Evolutionary conservation across 257 asterid species (phyloP).

Genomic region (Anisodus tanguticus): DNA sequence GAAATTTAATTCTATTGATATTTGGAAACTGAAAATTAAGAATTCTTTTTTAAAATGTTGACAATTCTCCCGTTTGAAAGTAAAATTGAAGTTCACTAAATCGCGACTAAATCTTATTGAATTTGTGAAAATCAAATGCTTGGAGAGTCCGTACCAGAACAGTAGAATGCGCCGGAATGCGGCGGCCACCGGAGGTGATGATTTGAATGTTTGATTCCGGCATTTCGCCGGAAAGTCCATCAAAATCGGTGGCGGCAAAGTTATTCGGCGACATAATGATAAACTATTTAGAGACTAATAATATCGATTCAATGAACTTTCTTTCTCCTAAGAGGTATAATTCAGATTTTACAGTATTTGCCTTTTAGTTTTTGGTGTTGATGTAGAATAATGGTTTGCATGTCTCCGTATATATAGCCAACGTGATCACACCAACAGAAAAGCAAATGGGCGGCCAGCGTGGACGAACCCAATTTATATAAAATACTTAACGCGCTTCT

Average conservation of each 20-base stretch:
- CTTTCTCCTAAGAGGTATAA: neutral
- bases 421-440: neutral
- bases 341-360: neutral
- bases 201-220: constrained; percentile 62
- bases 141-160: constrained; percentile 54
- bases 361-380: neutral
- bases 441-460: neutral
- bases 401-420: constrained; percentile 23
- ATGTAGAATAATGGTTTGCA: neutral
- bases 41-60: no score
- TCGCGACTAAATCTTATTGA: no score
- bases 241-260: constrained; percentile 31
- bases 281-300: neutral
- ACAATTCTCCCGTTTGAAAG: neutral
- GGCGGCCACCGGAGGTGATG: constrained; percentile 63
- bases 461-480: neutral
- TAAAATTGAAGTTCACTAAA: no score
- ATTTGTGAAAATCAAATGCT: neutral
- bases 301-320: neutral
- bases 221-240: constrained; percentile 41
- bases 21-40: neutral
- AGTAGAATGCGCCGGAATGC: constrained; percentile 71
- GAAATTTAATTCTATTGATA: neutral
- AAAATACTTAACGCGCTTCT: neutral
- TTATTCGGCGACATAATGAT: constrained; percentile 24